These are phyloP conservation scores for Sporobolomyces phaffii DNA, from an alignment of 768 basidiomycete species.

Conservation along the genomic window DNA sequence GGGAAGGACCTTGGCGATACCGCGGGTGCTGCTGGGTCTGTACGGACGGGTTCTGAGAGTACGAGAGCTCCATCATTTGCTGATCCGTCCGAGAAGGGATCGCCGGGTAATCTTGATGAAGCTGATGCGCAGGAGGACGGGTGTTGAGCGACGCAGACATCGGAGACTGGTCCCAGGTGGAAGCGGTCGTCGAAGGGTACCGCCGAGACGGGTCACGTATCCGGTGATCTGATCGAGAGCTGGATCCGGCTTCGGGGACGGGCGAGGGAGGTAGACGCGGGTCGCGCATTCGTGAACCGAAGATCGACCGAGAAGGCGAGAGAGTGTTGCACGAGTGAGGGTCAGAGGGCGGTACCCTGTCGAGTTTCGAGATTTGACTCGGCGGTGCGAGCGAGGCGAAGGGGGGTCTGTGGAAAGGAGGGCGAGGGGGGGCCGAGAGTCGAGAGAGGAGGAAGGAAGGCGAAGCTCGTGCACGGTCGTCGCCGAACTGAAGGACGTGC, in stretches of 20 bases:
- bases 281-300: neutral
- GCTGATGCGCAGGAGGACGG: neutral
- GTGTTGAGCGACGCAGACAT: neutral
- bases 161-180: neutral
- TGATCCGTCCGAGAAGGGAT: neutral
- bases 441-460: no score
- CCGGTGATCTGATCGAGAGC: neutral
- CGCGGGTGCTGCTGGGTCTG: no score
- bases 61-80: neutral
- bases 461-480: no score
- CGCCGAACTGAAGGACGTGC: no score
- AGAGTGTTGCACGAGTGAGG: no score
- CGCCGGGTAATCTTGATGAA: neutral
- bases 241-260: neutral
- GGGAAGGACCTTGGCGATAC: neutral
- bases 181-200: neutral
- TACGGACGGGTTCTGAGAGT: neutral
- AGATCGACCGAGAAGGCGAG: no score
- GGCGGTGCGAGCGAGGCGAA: no score
- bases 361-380: no score
- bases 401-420: no score
- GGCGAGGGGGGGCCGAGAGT: no score
- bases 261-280: slow-evolving; percentile 9
- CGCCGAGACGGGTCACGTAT: neutral
- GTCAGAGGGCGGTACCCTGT: no score